Base-by-base conservation (phyloP, 495 filamentous ascomycete species). In the Cladorrhinum samala region DNA sequence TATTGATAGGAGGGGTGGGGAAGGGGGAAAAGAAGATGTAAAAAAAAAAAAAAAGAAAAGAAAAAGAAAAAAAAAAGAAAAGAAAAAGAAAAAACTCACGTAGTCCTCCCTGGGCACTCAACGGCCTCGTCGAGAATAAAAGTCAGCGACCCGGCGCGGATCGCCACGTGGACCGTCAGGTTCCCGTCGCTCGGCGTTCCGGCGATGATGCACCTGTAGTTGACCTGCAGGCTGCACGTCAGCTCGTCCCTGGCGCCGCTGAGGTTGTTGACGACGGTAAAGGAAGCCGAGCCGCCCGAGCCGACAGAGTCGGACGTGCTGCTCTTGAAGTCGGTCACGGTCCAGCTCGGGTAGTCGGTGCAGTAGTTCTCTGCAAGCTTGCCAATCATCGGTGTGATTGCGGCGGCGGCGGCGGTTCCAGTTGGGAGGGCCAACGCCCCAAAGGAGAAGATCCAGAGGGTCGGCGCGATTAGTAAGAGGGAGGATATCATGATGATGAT, bases 191-290 rank as follows among this genome's bases (percentile, higher is more conserved):
- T 59, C 16, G 47, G 30, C 17, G 50, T 56, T 23, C 60, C 60
- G 23, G 52, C 36, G 7, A 62, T 52, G 16, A 58, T 54, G 42
- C 60, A 62, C 9, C 60, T 49, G 21, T 62, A 62, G 47, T 59
- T 62, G 2, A 58, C 57, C 50, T 62, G 60, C 53, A 62, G 20
- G 13, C 24, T 53, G 49, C 60, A 62, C 0, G 30, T 51, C n/a
- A 62, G 13, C 2, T 49, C 17, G 24, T 59, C 56, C n/a, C 25
- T 56, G 11, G 47, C 46, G 37, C 52, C 51, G 13, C 30, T 56
- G 36, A 62, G 47, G 17, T 57, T 51, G 50, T 62, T 59, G 30
- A 50, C 56, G n/a, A 62, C 43, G 16, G 13, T 50, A 38, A 59
- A 62, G 14, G 44, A 46, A 13, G 56, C 56, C 5, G 41, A 56